Conservation (phyloP, 2,329 filamentous ascomycete species). For the Plenodomus biglobosus region DNA sequence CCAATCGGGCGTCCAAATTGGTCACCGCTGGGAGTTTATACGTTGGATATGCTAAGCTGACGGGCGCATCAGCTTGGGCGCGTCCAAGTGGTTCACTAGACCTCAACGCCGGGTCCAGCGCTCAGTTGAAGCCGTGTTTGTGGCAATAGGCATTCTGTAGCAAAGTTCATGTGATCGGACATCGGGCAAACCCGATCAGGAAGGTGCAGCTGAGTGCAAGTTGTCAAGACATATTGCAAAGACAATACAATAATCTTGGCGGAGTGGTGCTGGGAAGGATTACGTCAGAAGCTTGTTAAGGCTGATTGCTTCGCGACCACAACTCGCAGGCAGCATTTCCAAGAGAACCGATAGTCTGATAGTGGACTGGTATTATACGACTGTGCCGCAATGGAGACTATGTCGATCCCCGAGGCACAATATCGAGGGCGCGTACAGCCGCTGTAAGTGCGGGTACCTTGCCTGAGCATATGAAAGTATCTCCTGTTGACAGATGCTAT, state of each 20-base stretch:
- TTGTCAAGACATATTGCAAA: not conserved
- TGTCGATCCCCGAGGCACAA: not conserved
- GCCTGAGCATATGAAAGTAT: not conserved
- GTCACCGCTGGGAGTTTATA: not conserved
- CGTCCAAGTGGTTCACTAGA: not conserved
- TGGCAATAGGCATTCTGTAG: not conserved
- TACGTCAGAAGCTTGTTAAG: not conserved
- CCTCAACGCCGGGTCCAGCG: not conserved
- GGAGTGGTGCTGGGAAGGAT: not conserved
- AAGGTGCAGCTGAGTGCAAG: not conserved
- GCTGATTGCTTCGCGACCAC: too few relatives aligned
- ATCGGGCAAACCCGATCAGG: not conserved
- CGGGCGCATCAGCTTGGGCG: not conserved
- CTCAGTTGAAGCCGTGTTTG: not conserved
- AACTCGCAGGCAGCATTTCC: too few relatives aligned
- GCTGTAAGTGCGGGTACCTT: slow-evolving; percentile 4
- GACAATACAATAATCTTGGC: not conserved
- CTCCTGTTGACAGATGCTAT: not conserved
- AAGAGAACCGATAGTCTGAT: too few relatives aligned
- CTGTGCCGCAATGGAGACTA: slow-evolving; percentile 3
- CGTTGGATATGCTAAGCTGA: not conserved
- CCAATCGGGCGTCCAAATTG: not conserved
- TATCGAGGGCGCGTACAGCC: slow-evolving; percentile 1
- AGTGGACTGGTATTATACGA: not conserved
- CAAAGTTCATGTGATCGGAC: not conserved